These are phyloP conservation scores for Medicago arabica DNA, from an alignment of 306 rosid genomes.

Conservation along the genomic window DNA sequence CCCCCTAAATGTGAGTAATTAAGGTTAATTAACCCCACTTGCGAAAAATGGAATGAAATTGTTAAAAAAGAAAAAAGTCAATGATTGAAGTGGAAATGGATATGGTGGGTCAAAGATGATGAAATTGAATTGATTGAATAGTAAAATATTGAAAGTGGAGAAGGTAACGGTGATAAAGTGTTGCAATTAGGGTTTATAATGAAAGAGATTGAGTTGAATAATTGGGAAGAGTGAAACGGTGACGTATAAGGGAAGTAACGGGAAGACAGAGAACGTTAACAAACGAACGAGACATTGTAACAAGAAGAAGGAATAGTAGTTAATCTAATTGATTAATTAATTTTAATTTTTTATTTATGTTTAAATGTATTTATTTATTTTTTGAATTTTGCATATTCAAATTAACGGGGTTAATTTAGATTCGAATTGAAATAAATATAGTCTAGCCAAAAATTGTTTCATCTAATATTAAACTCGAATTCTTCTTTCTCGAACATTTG, in stretches of 20 bases:
- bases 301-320: too few relatives aligned
- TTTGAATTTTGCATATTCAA: too few relatives aligned
- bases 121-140: slow-evolving; percentile 10
- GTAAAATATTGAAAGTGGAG: neutral
- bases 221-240: slow-evolving; percentile 29
- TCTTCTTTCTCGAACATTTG: too few relatives aligned
- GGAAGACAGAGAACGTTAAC: neutral
- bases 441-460: too few relatives aligned
- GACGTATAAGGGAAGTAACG: slow-evolving; percentile 20
- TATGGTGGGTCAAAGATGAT: neutral
- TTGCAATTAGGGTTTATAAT: slow-evolving; percentile 6
- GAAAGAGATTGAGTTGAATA: neutral
- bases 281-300: neutral
- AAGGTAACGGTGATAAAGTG: neutral
- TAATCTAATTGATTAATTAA: too few relatives aligned
- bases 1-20: neutral
- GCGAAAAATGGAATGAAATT: neutral
- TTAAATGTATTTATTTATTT: too few relatives aligned
- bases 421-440: too few relatives aligned
- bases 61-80: neutral
- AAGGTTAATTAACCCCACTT: neutral
- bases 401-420: too few relatives aligned
- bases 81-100: neutral
- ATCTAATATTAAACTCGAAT: too few relatives aligned
- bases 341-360: too few relatives aligned